Conservation (phyloP, 352 stramenopile genomes). For the Peronospora belbahrii region DNA sequence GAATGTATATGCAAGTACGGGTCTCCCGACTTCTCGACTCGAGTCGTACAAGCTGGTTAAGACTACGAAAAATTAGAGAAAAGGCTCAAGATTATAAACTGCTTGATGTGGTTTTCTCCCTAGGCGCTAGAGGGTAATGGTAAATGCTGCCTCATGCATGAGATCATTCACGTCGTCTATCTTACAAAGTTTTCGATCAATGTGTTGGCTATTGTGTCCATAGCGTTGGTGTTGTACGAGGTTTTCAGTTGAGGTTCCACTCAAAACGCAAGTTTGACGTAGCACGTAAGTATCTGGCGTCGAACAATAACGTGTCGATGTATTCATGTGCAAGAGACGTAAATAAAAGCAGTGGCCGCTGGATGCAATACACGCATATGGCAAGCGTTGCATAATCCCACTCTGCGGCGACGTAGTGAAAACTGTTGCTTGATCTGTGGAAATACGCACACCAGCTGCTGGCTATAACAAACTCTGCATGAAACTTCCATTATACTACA, state of each 20-base stretch:
- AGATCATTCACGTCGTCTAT: conserved; percentile 81
- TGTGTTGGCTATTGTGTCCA: conserved; percentile 46
- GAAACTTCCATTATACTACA: conserved; percentile 57
- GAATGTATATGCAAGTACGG: conserved; percentile 41
- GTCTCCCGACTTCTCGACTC: conserved; percentile 63
- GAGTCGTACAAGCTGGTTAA: conserved; percentile 81
- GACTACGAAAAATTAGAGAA: conserved; percentile 44
- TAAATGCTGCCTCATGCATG: conserved; percentile 7
- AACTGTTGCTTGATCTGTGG: conserved; percentile 76
- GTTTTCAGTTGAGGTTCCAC: conserved; percentile 61
- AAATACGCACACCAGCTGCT: conserved; percentile 53
- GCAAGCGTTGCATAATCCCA: conserved; percentile 60
- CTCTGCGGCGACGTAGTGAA: conserved; percentile 62
- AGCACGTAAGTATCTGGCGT: conserved; percentile 66
- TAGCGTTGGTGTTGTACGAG: conserved; percentile 49
- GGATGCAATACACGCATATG: conserved; percentile 73
- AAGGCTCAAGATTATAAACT: not conserved
- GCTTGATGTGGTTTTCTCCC: not conserved
- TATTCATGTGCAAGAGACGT: too few relatives aligned
- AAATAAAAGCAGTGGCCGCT: too few relatives aligned
- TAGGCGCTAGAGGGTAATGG: too few relatives aligned
- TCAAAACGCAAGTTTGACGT: conserved; percentile 77
- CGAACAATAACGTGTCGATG: conserved; percentile 57
- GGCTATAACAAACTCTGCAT: conserved; percentile 80
- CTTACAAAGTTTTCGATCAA: conserved; percentile 78